phyloP scores from a whole-genome alignment of 2,329 filamentous ascomycete genomes.

The Calonectria crousiana region DNA sequence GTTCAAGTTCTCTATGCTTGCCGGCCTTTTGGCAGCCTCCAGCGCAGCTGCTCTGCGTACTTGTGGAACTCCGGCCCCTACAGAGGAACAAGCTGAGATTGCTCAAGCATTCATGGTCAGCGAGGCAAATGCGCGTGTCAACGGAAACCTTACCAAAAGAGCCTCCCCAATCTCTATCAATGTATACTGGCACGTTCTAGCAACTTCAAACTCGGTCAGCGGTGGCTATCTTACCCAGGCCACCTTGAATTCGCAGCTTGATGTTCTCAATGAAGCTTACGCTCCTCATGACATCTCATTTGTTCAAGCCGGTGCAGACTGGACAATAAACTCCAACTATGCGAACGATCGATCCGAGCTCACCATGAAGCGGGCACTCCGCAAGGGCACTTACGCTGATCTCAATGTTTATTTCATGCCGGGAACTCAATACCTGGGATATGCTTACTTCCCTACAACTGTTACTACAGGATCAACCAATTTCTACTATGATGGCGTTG shows the following conservation, averaged over 20 bases:
- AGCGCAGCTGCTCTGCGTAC: neutral
- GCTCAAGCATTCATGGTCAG: conserved; percentile 15
- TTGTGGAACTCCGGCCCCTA: conserved; percentile 16
- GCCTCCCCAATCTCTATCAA: conserved; percentile 32
- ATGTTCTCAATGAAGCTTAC: conserved; percentile 59
- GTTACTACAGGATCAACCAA: conserved; percentile 22
- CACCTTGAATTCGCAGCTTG: conserved; percentile 51
- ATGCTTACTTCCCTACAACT: conserved; percentile 58
- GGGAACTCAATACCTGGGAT: conserved; percentile 48
- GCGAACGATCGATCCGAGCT: conserved; percentile 54
- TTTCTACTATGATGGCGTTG: conserved; percentile 56
- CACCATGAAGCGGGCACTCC: conserved; percentile 60
- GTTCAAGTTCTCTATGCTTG: conserved; percentile 16
- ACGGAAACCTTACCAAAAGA: neutral
- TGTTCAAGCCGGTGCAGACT: conserved; percentile 56
- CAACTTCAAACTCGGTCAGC: conserved; percentile 33
- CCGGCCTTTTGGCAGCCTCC: conserved; percentile 15
- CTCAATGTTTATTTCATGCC: conserved; percentile 52
- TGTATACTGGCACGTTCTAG: conserved; percentile 43
- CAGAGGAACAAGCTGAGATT: conserved; percentile 15
- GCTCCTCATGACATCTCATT: conserved; percentile 58
- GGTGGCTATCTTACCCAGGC: conserved; percentile 34
- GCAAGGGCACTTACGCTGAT: conserved; percentile 57
- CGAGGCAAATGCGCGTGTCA: conserved; percentile 5
- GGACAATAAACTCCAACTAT: conserved; percentile 62